Conservation (phyloP, 2,329 filamentous ascomycete species). For the Orbilia quercus region DNA sequence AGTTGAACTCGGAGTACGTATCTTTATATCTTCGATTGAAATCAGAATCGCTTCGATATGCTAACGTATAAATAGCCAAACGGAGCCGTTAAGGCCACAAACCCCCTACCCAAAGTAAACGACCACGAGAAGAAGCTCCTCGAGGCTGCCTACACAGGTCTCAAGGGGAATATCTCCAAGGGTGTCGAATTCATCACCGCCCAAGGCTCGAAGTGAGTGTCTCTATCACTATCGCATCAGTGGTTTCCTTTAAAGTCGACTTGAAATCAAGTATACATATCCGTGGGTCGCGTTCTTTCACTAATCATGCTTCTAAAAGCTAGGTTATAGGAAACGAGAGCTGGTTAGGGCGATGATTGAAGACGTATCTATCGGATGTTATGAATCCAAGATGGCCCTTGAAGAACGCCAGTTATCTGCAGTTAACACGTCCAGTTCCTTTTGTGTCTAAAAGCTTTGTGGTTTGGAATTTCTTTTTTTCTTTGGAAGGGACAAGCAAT, state of each 20-base stretch:
- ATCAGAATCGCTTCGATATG: background rate
- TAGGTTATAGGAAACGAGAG: slow-evolving; percentile 54
- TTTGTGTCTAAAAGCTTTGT: slow-evolving; percentile 4
- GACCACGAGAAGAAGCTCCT: slow-evolving; percentile 91
- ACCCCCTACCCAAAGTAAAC: slow-evolving; percentile 80
- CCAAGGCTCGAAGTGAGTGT: slow-evolving; percentile 59
- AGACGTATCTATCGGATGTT: background rate
- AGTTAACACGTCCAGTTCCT: slow-evolving; percentile 14
- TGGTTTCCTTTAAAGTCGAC: too few relatives aligned
- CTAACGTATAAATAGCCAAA: slow-evolving; percentile 70
- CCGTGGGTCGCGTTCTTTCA: background rate
- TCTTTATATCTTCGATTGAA: slow-evolving; percentile 21
- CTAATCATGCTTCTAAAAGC: slow-evolving; percentile 47
- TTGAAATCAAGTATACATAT: slow-evolving; percentile 4
- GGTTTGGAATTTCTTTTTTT: slow-evolving; percentile 8
- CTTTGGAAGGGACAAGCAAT: background rate
- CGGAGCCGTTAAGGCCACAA: slow-evolving; percentile 85
- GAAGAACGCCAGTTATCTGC: slow-evolving; percentile 14
- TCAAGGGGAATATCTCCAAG: slow-evolving; percentile 94
- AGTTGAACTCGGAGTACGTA: slow-evolving; percentile 90
- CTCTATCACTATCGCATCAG: too few relatives aligned
- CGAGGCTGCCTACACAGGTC: slow-evolving; percentile 77
- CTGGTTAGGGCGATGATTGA: slow-evolving; percentile 8
- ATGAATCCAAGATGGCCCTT: background rate
- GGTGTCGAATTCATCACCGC: slow-evolving; percentile 77